Conservation (phyloP, 768 basidiomycete species). For the Sporobolomyces pararoseus region DNA sequence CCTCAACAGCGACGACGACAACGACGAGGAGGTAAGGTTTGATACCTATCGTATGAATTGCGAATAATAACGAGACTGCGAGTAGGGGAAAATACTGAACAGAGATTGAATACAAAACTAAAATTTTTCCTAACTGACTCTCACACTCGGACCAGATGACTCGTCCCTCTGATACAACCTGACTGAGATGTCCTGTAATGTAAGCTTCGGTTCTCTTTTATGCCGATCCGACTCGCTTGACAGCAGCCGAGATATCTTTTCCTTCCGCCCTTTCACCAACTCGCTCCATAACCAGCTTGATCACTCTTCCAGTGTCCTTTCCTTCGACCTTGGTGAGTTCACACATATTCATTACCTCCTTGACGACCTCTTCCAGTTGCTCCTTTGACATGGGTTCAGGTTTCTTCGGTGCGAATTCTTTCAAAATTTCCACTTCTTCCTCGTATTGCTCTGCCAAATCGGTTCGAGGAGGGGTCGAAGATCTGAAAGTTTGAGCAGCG, state of each 20-base stretch:
- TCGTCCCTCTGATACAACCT: too few species aligned
- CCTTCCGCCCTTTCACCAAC: constrained; percentile 19
- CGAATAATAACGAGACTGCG: too few species aligned
- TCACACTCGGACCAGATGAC: too few species aligned
- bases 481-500: constrained; percentile 27
- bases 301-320: constrained; percentile 31
- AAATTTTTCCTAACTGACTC: too few species aligned
- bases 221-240: constrained; percentile 5
- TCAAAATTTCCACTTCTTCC: constrained; percentile 8
- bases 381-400: not conserved
- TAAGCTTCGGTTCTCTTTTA: not conserved
- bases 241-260: constrained; percentile 26
- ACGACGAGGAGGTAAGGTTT: too few species aligned
- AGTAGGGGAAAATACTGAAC: too few species aligned
- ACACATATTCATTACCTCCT: constrained; percentile 9
- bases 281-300: constrained; percentile 15
- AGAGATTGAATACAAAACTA: too few species aligned
- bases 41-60: too few species aligned
- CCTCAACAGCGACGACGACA: too few species aligned
- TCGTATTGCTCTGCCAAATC: constrained; percentile 37
- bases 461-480: constrained; percentile 7
- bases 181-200: too few species aligned
- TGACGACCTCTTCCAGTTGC: constrained; percentile 15
- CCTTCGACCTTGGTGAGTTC: constrained; percentile 26
- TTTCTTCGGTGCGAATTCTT: constrained; percentile 23